These are phyloP conservation scores for Monascus ruber DNA, from an alignment of 2,329 filamentous ascomycete genomes.

Conservation along the genomic window DNA sequence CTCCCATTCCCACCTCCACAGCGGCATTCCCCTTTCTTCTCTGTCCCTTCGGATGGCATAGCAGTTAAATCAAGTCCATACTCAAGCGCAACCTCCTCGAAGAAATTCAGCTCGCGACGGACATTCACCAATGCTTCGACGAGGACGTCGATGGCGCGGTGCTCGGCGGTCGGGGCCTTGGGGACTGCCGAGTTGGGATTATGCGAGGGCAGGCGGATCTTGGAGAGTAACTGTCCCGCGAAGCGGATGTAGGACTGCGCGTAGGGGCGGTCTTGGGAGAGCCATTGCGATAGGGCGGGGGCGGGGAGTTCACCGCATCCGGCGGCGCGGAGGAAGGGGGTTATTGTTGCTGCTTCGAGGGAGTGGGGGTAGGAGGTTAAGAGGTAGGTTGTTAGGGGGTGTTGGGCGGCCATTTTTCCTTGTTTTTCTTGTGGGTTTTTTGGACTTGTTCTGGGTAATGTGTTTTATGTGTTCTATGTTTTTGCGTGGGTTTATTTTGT, in stretches of 20 bases:
- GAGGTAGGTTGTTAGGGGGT: slow-evolving; percentile 46
- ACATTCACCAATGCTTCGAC: slow-evolving; percentile 56
- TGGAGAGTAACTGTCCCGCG: slow-evolving; percentile 51
- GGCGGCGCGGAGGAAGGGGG: slow-evolving; percentile 54
- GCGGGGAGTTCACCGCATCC: slow-evolving; percentile 51
- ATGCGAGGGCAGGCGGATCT: slow-evolving; percentile 42
- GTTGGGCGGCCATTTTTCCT: slow-evolving; percentile 16
- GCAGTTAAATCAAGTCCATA: slow-evolving; percentile 45
- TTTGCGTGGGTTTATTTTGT: background rate
- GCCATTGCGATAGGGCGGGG: slow-evolving; percentile 50
- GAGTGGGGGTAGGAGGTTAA: slow-evolving; percentile 37
- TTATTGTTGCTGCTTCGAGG: slow-evolving; percentile 50
- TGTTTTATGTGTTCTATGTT: background rate
- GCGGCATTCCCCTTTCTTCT: no score
- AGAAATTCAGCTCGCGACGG: slow-evolving; percentile 55
- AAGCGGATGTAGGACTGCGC: slow-evolving; percentile 59
- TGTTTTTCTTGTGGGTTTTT: background rate
- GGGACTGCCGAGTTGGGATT: slow-evolving; percentile 21
- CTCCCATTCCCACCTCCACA: slow-evolving; percentile 20
- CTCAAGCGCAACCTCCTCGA: slow-evolving; percentile 50
- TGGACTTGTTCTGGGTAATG: background rate
- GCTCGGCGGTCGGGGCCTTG: slow-evolving; percentile 30
- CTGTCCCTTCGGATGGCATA: slow-evolving; percentile 27
- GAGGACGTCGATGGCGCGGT: slow-evolving; percentile 50
- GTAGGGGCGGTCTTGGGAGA: slow-evolving; percentile 61